Conservation (phyloP, 1,139 yeast genomes). For the Kodamaea suecica region DNA sequence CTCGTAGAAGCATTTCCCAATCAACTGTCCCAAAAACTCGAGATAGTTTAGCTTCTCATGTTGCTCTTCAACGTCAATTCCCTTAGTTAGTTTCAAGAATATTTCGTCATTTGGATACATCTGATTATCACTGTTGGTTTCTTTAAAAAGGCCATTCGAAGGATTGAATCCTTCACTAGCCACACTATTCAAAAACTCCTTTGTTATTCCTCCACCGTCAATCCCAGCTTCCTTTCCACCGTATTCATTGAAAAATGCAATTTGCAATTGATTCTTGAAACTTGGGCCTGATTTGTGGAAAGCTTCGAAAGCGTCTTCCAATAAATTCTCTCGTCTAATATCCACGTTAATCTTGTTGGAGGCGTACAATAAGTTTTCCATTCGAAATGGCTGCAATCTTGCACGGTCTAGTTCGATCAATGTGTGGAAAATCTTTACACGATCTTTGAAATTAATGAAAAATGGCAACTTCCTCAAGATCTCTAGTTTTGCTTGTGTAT, state of each 20-base stretch:
- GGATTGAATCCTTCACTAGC: slow-evolving; percentile 64
- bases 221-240: slow-evolving; percentile 84
- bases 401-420: slow-evolving; percentile 54
- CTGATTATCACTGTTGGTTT: slow-evolving; percentile 50
- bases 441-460: slow-evolving; percentile 67
- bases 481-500: slow-evolving; percentile 28
- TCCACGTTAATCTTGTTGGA: slow-evolving; percentile 15
- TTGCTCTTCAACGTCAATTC: slow-evolving; percentile 29
- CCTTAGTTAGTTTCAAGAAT: slow-evolving; percentile 27
- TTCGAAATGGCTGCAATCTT: slow-evolving; percentile 16
- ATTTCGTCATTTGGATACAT: slow-evolving; percentile 73
- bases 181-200: slow-evolving; percentile 79
- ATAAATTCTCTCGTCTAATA: slow-evolving; percentile 63
- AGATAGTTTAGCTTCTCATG: slow-evolving; percentile 38
- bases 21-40: slow-evolving; percentile 70
- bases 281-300: slow-evolving; percentile 42
- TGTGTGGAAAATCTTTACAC: slow-evolving; percentile 72
- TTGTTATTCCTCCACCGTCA: slow-evolving; percentile 96
- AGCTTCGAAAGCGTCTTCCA: slow-evolving; percentile 70
- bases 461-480: slow-evolving; percentile 70
- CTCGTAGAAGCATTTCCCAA: slow-evolving; percentile 91
- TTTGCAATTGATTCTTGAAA: slow-evolving; percentile 60
- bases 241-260: slow-evolving; percentile 66
- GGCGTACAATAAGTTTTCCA: background rate
- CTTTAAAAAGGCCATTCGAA: slow-evolving; percentile 34